phyloP scores from a whole-genome alignment of 2,329 filamentous ascomycete genomes.

The Madurella fahalii region DNA sequence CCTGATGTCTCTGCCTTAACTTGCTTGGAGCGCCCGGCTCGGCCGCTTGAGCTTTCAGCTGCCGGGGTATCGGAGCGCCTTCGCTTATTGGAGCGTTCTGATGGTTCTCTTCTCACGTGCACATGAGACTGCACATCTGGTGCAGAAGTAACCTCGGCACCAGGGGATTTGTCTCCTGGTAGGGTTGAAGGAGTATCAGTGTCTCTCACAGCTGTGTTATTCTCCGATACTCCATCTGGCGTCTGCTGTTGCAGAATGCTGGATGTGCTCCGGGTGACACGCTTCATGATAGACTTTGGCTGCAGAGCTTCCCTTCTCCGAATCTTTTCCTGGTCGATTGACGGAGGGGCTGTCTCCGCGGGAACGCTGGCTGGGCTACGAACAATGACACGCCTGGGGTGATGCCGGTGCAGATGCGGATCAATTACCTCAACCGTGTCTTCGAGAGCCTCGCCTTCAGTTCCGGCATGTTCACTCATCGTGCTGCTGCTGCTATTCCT shows the following conservation, averaged over 20 bases:
- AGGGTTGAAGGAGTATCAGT: not conserved
- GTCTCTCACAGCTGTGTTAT: not conserved
- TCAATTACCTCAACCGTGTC: not conserved
- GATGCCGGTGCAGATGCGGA: constrained; percentile 5
- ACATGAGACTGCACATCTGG: not conserved
- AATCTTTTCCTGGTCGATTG: constrained; percentile 24
- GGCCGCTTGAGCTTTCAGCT: not conserved
- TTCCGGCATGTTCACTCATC: not conserved
- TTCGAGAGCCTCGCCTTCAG: not conserved
- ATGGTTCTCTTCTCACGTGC: not conserved
- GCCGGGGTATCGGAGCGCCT: constrained; percentile 2
- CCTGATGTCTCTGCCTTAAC: not conserved
- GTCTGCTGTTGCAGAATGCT: not conserved
- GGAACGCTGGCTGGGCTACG: constrained; percentile 22
- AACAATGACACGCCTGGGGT: constrained; percentile 20
- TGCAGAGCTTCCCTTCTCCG: constrained; percentile 20
- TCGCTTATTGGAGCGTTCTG: not conserved
- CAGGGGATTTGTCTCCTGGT: not conserved
- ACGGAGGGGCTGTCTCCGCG: constrained; percentile 17
- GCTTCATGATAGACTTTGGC: constrained; percentile 26
- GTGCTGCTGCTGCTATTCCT: not conserved
- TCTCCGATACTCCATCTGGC: not conserved
- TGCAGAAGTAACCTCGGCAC: not conserved
- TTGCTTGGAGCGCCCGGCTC: not conserved
- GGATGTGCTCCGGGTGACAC: constrained; percentile 15